phyloP scores from a whole-genome alignment of 306 rosid species.

The Quillaja saponaria region DNA sequence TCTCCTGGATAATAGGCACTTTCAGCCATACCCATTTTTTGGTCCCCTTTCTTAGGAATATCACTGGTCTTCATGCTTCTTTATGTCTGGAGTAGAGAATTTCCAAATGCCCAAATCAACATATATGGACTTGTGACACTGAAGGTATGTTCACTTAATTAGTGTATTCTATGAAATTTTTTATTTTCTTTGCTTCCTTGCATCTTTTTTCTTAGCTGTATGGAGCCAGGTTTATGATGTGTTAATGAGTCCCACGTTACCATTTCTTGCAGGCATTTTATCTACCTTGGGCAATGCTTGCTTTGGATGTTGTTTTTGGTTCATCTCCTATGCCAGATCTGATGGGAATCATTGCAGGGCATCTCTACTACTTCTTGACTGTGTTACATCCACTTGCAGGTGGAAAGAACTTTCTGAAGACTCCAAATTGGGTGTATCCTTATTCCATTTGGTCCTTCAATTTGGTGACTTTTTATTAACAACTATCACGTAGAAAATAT shows the following conservation, averaged over 20 bases:
- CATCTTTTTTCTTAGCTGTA: slow-evolving; percentile 16
- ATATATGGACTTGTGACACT: slow-evolving; percentile 87
- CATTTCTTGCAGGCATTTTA: slow-evolving; percentile 78
- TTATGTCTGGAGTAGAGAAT: slow-evolving; percentile 97
- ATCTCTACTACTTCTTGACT: slow-evolving; percentile 89
- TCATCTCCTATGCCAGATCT: slow-evolving; percentile 64
- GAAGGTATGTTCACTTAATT: slow-evolving; percentile 52
- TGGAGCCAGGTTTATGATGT: slow-evolving; percentile 10
- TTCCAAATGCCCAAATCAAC: slow-evolving; percentile 81
- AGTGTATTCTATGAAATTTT: neutral
- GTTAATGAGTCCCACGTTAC: slow-evolving; percentile 20
- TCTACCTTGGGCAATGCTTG: slow-evolving; percentile 97
- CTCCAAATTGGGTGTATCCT: slow-evolving; percentile 99
- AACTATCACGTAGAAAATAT: slow-evolving; percentile 16
- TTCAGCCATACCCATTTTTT: slow-evolving; percentile 65
- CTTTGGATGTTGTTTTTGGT: slow-evolving; percentile 88
- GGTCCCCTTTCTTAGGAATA: slow-evolving; percentile 63
- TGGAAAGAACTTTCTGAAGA: slow-evolving; percentile 71
- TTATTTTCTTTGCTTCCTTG: slow-evolving; percentile 7
- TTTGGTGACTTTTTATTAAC: slow-evolving; percentile 7
- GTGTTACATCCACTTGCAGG: slow-evolving; percentile 92
- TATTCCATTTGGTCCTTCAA: slow-evolving; percentile 22
- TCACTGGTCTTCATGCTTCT: slow-evolving; percentile 95
- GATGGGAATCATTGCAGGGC: slow-evolving; percentile 93
- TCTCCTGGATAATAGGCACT: slow-evolving; percentile 47